These are phyloP conservation scores for Cryptococcus floricola DNA, from an alignment of 1,284 basidiomycete species.

Conservation along the genomic window DNA sequence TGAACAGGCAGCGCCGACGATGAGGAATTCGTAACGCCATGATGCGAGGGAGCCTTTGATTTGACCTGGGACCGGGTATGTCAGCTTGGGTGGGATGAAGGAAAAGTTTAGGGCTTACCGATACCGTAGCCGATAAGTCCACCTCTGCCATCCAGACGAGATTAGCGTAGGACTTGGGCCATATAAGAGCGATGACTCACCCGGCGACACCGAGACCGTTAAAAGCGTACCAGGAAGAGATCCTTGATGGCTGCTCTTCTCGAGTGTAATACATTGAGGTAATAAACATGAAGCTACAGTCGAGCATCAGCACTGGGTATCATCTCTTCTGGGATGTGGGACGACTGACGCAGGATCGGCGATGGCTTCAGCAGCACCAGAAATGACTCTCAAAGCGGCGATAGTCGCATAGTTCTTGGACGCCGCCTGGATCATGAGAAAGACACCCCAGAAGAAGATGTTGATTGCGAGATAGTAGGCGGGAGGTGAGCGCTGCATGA, in stretches of 20 bases:
- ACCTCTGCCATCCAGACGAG: slow-evolving; percentile 23
- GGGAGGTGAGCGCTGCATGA: slow-evolving; percentile 53
- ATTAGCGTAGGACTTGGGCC: too few relatives aligned
- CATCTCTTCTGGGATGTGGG: neutral
- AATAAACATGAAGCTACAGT: slow-evolving; percentile 31
- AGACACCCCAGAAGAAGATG: slow-evolving; percentile 53
- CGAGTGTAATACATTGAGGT: slow-evolving; percentile 46
- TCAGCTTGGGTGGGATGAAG: neutral
- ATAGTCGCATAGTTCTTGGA: slow-evolving; percentile 50
- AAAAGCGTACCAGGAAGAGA: slow-evolving; percentile 44
- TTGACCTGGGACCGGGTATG: slow-evolving; percentile 25
- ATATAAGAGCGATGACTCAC: too few relatives aligned
- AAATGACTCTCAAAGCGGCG: slow-evolving; percentile 50
- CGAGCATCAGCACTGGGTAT: neutral
- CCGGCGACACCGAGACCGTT: slow-evolving; percentile 48
- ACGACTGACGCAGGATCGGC: slow-evolving; percentile 41
- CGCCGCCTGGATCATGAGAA: slow-evolving; percentile 50
- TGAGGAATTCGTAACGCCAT: slow-evolving; percentile 50
- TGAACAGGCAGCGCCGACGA: slow-evolving; percentile 44
- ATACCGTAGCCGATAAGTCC: slow-evolving; percentile 17
- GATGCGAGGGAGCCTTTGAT: slow-evolving; percentile 45
- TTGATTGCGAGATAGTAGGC: slow-evolving; percentile 53
- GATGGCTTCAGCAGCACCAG: slow-evolving; percentile 52
- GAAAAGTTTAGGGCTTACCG: slow-evolving; percentile 4
- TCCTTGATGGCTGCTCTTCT: slow-evolving; percentile 44